These are phyloP conservation scores for Claviceps sp. DNA, from an alignment of 2,329 filamentous ascomycete genomes.

Conservation along the genomic window DNA sequence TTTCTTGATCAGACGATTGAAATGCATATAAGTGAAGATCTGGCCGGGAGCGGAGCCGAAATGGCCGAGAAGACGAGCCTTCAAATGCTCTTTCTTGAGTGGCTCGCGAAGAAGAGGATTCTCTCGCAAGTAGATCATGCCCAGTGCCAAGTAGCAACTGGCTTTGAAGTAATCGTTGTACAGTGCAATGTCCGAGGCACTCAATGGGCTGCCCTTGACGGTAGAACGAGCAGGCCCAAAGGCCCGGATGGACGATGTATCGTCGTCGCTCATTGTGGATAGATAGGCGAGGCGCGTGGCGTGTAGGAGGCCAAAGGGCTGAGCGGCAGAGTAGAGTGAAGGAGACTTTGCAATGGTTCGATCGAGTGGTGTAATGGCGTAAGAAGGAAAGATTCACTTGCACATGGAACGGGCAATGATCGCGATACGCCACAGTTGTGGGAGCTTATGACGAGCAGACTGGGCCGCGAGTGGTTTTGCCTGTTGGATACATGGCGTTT, in stretches of 20 bases:
- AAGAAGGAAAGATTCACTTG: background rate
- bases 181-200: conserved; percentile 50
- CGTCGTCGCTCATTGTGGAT: conserved; percentile 25
- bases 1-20: conserved; percentile 72
- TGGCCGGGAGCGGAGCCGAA: conserved; percentile 73
- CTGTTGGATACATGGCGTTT: background rate
- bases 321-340: background rate
- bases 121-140: conserved; percentile 66
- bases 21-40: conserved; percentile 70
- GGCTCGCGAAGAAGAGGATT: conserved; percentile 62
- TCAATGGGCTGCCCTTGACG: conserved; percentile 46
- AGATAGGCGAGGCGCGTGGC: background rate
- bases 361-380: background rate
- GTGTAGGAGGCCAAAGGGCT: background rate
- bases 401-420: background rate
- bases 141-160: conserved; percentile 60
- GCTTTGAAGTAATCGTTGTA: conserved; percentile 63
- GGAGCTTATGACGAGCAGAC: conserved; percentile 1
- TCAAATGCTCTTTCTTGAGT: conserved; percentile 56
- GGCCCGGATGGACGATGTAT: conserved; percentile 42
- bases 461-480: background rate
- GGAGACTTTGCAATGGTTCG: background rate
- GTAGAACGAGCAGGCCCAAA: conserved; percentile 55
- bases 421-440: background rate
- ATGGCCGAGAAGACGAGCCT: conserved; percentile 60